Evolutionary conservation across 2,329 filamentous ascomycete genomes (phyloP).

Genomic region (Alternaria incomplexa): DNA sequence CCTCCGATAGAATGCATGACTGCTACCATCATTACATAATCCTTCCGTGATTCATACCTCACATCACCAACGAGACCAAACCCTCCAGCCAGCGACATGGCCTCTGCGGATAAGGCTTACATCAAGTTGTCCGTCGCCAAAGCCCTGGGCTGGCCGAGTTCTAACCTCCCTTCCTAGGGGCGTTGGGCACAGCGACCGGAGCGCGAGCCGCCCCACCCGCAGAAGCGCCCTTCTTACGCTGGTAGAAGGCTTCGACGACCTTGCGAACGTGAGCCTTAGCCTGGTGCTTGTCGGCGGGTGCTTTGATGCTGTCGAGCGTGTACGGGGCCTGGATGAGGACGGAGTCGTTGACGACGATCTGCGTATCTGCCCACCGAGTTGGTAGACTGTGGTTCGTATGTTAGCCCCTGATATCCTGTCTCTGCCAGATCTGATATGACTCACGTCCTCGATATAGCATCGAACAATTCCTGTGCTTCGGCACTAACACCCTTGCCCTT

Average conservation of each 20-base stretch:
- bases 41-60: too few species aligned
- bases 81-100: background rate
- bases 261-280: conserved; percentile 53
- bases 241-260: conserved; percentile 54
- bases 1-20: background rate
- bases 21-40: background rate
- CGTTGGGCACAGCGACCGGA: conserved; percentile 40
- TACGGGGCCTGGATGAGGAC: conserved; percentile 67
- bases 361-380: conserved; percentile 63
- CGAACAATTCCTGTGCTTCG: conserved; percentile 69
- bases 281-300: conserved; percentile 51
- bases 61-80: accelerated
- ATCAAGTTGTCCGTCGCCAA: background rate
- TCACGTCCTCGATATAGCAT: conserved; percentile 64
- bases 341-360: conserved; percentile 66
- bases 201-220: conserved; percentile 27
- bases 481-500: conserved; percentile 66
- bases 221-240: conserved; percentile 47
- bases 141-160: background rate
- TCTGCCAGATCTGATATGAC: conserved; percentile 16
- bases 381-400: conserved; percentile 50
- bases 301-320: conserved; percentile 60
- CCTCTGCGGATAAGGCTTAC: background rate
- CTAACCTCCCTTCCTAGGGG: conserved; percentile 38
- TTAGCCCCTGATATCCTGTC: conserved; percentile 5